Base-by-base conservation (phyloP, 805 yeast species). In the Cyberlindnera saturnus region DNA sequence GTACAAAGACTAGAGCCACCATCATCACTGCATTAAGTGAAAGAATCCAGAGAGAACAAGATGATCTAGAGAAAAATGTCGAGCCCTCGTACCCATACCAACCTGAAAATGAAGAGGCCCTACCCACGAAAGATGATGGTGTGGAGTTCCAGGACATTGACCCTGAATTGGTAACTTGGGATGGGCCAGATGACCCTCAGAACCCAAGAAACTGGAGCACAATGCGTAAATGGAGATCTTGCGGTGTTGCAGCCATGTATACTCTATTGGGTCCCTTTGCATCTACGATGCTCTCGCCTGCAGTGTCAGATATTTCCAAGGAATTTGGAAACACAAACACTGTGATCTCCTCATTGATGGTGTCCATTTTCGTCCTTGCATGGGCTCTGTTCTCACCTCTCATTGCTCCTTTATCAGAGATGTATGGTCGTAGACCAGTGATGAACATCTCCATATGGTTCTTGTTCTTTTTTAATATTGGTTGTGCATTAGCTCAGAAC, bases 91-190 rank as follows among this genome's bases (percentile, higher is more conserved):
- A 38, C 7, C 45, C 31, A 14, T 36, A 32, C 32, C 33, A 23
- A 34, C 59, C 51, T 16, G 53, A 41, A 30, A 36, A 53, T 29
- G 51, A 55, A 47, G 62, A 56, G 29, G 60, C 52, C 5, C 45
- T 63, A 7, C 67, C 66, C 9, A 61, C 66, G 1, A 40, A 34
- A 39, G 52, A 65, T 40, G 74, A 69, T 43, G 86, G 86, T 23
- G 66, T 65, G 8, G 84, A 80, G 52, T 79, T 74, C 55, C 63
- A 64, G 29, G 57, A 60, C 5, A 61, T 77, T 9, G 86, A 82
- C 52, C 86, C 86, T 0, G 86, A 82, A 52, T 63, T 82, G 38
- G 79, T 82, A 10, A 73, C 85, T 2, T 82, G 86, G 86, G 77
- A 79, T 29, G 79, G 81, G 3, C 71, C 69, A 15, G 71, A 75